Evolutionary conservation across 306 rosid species (phyloP), one percentile per base, ranked within the genome.

Genomic region (Adenanthera pavonina): DNA sequence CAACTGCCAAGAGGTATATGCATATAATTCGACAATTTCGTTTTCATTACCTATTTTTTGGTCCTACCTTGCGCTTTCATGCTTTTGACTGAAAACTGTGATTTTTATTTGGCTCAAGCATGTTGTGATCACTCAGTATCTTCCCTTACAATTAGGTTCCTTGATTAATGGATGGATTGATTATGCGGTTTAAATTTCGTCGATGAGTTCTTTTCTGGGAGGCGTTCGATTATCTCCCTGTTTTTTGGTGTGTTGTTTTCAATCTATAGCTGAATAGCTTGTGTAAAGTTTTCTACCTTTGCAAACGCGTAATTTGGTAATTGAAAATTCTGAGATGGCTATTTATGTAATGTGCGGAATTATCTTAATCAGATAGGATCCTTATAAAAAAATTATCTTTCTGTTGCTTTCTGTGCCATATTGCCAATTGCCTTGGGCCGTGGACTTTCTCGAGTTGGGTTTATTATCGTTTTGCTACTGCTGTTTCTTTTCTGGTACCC

Each of bases 391-490:
- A 60, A 15, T n/a, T 16, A 35, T 36, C 44, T 53, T 40, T 80
- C 16, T 25, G 25, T 75, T n/a, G 57, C 60, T 25, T 56, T 67
- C 56, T 80, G 80, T 83, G 84, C 67, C 66, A 70, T 33, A 6
- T 36, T 85, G 84, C 75, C 35, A 75, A 53, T 20, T n/a, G 14
- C 51, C 1, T 56, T 30, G 35, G 71, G 59, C 73, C 70, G 51
- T 17, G 82, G 44, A 80, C 80, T 44, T 25, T 49, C 64, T 74
- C 36, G 67, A 60, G 41, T 43, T 73, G 36, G 69, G 60, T 51
- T 75, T 71, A 7, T 46, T 83, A 81, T 75, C 76, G 53, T 66
- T 80, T 81, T 48, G 8, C 59, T 51, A 54, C 61, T 75, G 41
- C 16, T 30, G 20, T 17, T 36, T 62, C 14, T 11, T 43, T 62